These are phyloP conservation scores for Periconia digitata DNA, from an alignment of 2,329 filamentous ascomycete genomes.

Conservation along the genomic window DNA sequence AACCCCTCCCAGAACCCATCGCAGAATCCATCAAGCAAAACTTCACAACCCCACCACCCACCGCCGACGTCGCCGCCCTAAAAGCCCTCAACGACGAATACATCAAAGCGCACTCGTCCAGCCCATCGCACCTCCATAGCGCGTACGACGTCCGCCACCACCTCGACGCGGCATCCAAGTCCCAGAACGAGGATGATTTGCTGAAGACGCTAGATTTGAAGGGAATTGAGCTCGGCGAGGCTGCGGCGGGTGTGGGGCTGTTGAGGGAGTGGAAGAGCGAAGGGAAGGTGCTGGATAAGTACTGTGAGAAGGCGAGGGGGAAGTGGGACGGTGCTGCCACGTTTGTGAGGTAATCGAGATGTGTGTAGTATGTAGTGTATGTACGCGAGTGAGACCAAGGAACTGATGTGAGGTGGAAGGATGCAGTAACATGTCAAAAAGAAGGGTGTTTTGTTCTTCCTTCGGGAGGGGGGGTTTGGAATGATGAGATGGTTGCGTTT, in stretches of 20 bases:
- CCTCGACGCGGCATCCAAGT: conserved; percentile 59
- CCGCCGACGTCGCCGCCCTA: conserved; percentile 50
- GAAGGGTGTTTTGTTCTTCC: too few relatives aligned
- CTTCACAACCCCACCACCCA: conserved; percentile 62
- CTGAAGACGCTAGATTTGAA: conserved; percentile 58
- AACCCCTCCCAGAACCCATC: conserved; percentile 65
- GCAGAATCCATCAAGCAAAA: conserved; percentile 69
- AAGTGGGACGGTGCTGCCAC: conserved; percentile 44
- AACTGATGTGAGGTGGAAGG: neutral
- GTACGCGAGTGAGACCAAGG: too few relatives aligned
- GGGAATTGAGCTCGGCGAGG: conserved; percentile 58
- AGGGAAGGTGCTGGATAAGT: conserved; percentile 52
- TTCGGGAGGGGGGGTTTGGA: too few relatives aligned
- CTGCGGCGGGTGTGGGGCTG: conserved; percentile 55
- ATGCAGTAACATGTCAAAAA: too few relatives aligned
- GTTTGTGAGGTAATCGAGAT: conserved; percentile 34
- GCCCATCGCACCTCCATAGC: conserved; percentile 63
- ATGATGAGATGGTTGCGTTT: too few relatives aligned
- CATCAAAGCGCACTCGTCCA: conserved; percentile 62
- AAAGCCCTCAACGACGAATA: conserved; percentile 68
- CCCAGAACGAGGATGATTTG: conserved; percentile 64
- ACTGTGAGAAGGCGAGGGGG: conserved; percentile 43
- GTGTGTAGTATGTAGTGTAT: neutral
- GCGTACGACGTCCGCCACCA: conserved; percentile 62
- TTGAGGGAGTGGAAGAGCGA: conserved; percentile 56